Base-by-base conservation (phyloP, 2,329 filamentous ascomycete genomes). In the Epichloe aotearoae region DNA sequence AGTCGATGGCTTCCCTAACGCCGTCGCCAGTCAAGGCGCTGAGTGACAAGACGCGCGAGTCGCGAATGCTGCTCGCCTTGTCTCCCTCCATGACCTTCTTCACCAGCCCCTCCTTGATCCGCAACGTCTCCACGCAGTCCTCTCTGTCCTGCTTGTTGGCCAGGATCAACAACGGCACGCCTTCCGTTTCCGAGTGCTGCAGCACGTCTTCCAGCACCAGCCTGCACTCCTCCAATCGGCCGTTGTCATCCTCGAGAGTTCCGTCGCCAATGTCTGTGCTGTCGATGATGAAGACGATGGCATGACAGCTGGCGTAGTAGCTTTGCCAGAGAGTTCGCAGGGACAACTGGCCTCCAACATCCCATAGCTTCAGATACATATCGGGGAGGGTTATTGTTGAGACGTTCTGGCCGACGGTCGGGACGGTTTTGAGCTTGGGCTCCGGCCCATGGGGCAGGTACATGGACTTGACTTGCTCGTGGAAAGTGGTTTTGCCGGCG, bases 351-450 rank as follows among this genome's bases (percentile, higher is more conserved):
- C 93, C 93, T 56, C 93, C 93, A 1, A 98, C 88, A 65, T 98
- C 93, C 93, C 93, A 97, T 61, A 98, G 86, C 74, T 96, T 95
- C 63, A 98, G 76, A 73, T 97, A 96, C 81, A 96, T 91, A 67
- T 95, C 88, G 15, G 88, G 85, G 23, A 97, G 77, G 20, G 86
- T 82, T 64, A 98, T 87, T 45, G 90, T 93, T 55, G 88, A 86
- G 56, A 97, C 90, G 69, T 97, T 97, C 67, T 97, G 93, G 57
- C 93, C 93, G 60, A 97, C 91, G 19, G 93, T 98, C 30, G 93
- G 93, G 7, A 97, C 91, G 43, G 91, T 96, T 66, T 93, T 90
- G 58, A 73, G 80, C 70, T 76, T 90, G 62, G 73, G 86, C 66
- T 71, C 79, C 49, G 73, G 77, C 51, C 70, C 71, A 55, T 75